Evolutionary conservation across 441 rosid species (phyloP), one percentile per base, ranked within the genome.

Genomic region (Pelargonium fulgidum): DNA sequence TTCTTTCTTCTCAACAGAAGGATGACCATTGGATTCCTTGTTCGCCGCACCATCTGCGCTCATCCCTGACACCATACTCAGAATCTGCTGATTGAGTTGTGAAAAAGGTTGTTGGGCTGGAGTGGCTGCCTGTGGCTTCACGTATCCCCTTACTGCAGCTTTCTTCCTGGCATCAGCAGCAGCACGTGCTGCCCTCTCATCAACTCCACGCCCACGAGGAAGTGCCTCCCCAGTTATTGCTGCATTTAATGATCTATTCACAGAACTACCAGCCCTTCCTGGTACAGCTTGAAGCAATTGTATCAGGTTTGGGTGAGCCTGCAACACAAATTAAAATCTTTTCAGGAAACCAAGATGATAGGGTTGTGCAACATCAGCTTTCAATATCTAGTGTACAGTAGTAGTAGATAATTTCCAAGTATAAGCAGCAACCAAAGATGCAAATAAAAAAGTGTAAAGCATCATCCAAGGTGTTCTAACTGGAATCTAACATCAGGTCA

Each of bases 151-250:
- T 6, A 94, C 98, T 13, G 89, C 91, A 70, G 99, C 99, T 77
- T 90, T 96, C 83, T 89, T 96, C 82, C 99, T 86, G 13, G 78
- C 88, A 72, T 96, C 98, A 67, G 96, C 98, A 33, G 93, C 97
- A 39, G 98, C 99, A 64, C 97, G 97, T 72, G 97, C 98, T 42
- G 97, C 98, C 78, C 98, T 83, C 79, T 91, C 97, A 77, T 96
- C 98, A 11, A 84, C 81, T 44, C 99, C 97, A 70, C 98, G 84
- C 6, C 97, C 97, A 59, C 95, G 87, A 2, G 90, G 86, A 75
- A 84, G 83, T 54, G 80, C 67, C 73, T 87, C 96, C 0, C 92
- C 93, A 20, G 80, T 78, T 39, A 85, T 74, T 64, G 93, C 89
- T 3, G 93, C 81, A 70, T 89, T 87, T 24, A 87, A 78, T 1